Conservation (phyloP, 305 asterid species). For the Rubia balearica region DNA sequence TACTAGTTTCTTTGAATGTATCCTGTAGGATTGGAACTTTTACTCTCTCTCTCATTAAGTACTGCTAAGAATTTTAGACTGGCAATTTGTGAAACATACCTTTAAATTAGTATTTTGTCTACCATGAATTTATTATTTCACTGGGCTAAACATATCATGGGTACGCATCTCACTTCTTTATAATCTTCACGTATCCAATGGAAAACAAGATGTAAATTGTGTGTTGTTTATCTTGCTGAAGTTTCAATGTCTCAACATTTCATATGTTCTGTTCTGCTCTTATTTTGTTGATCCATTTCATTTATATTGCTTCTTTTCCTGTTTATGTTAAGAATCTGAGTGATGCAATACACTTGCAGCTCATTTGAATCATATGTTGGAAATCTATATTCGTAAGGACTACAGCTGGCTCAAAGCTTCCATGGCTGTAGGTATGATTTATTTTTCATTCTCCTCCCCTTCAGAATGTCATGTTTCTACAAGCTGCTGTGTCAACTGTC, state of each 20-base stretch:
- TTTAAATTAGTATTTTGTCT: not conserved
- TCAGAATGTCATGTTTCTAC: not conserved
- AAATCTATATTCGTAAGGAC: slow-evolving; percentile 48
- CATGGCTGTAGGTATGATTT: slow-evolving; percentile 57
- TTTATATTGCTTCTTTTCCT: not conserved
- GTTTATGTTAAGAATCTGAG: not conserved
- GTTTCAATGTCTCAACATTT: not conserved
- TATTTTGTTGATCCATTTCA: not conserved
- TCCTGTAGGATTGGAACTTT: not conserved
- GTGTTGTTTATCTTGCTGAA: not conserved
- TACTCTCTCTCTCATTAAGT: not conserved
- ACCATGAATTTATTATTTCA: not conserved
- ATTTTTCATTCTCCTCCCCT: slow-evolving; percentile 9
- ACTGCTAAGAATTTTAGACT: not conserved
- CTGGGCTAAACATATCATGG: not conserved
- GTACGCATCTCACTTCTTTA: not conserved
- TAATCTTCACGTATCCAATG: not conserved
- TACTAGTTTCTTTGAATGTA: not conserved
- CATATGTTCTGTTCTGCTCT: not conserved
- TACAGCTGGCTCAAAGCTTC: slow-evolving; percentile 58
- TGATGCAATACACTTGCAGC: slow-evolving; percentile 44
- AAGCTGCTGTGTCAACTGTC: not conserved
- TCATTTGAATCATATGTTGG: slow-evolving; percentile 86
- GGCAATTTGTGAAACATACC: not conserved
- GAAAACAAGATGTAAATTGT: not conserved